Evolutionary conservation across 1,139 yeast species (phyloP), one percentile per base, ranked within the genome.

Genomic region (Candida pseudocylindracea): DNA sequence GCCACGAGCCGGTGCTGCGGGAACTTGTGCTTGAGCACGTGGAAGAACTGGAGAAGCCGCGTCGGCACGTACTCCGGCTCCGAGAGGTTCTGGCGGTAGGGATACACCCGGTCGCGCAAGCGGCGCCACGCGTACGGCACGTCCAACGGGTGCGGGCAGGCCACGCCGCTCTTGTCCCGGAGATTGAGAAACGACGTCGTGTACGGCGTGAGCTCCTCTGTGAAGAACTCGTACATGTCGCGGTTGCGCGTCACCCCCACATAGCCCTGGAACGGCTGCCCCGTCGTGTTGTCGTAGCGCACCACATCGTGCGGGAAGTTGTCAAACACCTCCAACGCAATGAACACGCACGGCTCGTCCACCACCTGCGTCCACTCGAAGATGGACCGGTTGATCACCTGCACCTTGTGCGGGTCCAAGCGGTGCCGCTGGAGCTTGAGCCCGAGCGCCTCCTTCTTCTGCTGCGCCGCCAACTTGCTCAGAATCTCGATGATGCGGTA

Each of bases 61-160:
- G 93, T 79, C 8, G 94, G 94, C 27, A 80, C 66, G 46, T 68
- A 80, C 45, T 80, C 93, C 0, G 91, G 76, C 2, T 69, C 72
- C 0, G 85, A 62, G 32, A 80, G 51, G 37, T 71, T 66, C 34
- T 75, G 81, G 38, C 74, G 61, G 41, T 76, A 60, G 1, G 93
- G 93, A 8, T 50, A 42, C 12, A 48, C 34, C 30, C 61, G 47
- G 39, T 59, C 50, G 33, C 54, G 43, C 45, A 47, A 41, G 31
- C 41, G 40, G 29, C 57, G 41, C 38, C 50, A 56, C 8, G 44
- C 36, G 3, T 53, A 40, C 1, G 63, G 57, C 29, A 56, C 61
- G 34, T 52, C 46, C 27, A 60, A 48, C 8, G 67, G 67, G 37
- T 60, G 66, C 6, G 20, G 20, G 6, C 20, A 15, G 6, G 6